Conservation (phyloP, 2,329 filamentous ascomycete genomes). For the Metarhizium brunneum region DNA sequence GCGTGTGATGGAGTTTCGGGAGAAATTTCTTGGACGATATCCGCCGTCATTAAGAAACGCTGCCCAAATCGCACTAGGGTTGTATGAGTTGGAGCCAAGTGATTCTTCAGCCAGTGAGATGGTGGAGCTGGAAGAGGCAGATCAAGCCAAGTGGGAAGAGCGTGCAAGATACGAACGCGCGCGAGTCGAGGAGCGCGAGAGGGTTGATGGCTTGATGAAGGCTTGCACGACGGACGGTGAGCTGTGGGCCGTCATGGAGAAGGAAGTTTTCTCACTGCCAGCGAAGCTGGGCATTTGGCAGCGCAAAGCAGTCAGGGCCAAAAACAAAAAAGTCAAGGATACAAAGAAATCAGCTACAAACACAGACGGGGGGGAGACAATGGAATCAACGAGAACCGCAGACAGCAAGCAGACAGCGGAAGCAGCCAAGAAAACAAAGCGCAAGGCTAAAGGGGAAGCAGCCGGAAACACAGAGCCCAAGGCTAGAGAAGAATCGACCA, state of each 20-base stretch:
- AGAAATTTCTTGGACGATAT: conserved; percentile 27
- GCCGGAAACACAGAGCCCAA: no score
- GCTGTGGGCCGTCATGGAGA: conserved; percentile 58
- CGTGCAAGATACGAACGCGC: conserved; percentile 24
- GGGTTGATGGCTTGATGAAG: conserved; percentile 46
- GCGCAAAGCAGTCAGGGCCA: neutral
- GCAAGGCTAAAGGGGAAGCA: neutral
- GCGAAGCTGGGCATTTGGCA: conserved; percentile 40
- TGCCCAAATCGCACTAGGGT: conserved; percentile 28
- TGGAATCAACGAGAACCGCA: no score
- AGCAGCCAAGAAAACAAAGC: no score
- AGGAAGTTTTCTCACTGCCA: conserved; percentile 56
- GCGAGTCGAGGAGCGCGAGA: conserved; percentile 35
- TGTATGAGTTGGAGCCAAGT: conserved; percentile 25
- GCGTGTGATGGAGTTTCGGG: conserved; percentile 21
- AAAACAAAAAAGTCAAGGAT: conserved; percentile 4
- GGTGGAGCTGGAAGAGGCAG: conserved; percentile 20
- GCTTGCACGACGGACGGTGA: conserved; percentile 49
- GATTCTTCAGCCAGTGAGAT: conserved; percentile 15
- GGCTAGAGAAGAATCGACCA: conserved; percentile 2
- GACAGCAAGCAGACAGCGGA: no score
- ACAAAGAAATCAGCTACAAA: neutral
- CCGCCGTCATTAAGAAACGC: conserved; percentile 29
- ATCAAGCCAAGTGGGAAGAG: conserved; percentile 25
- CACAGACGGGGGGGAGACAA: no score